A percentile compares a stretch with the other conserved stretches of the same genome.
These are phyloP conservation scores for Scheffersomyces quercinus DNA, from an alignment of 1,139 yeast genomes.

Conservation along the genomic window DNA sequence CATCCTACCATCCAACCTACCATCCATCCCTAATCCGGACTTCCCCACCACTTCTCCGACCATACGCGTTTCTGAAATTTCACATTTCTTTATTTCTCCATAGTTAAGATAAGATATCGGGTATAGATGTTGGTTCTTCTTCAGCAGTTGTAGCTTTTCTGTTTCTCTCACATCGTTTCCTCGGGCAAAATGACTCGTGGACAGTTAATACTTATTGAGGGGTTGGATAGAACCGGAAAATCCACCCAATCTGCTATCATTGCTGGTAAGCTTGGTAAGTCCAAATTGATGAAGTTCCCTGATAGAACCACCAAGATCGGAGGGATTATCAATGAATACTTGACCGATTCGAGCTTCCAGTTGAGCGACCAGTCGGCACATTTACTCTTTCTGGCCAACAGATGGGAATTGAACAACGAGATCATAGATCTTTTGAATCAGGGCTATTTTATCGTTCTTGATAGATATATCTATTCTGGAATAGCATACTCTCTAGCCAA, in stretches of 20 bases:
- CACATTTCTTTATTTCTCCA: no score
- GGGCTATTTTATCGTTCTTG: conserved; percentile 70
- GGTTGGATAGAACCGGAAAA: conserved; percentile 93
- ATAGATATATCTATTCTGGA: conserved; percentile 91
- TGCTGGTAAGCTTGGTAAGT: conserved; percentile 37
- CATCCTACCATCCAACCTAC: no score
- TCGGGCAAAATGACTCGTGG: conserved; percentile 47
- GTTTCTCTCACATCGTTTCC: no score
- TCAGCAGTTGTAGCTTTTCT: no score
- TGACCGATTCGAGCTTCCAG: conserved; percentile 49
- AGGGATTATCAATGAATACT: conserved; percentile 68
- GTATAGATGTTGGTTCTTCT: not conserved
- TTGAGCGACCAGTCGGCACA: conserved; percentile 81
- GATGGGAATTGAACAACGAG: conserved; percentile 78
- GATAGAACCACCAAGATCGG: conserved; percentile 86
- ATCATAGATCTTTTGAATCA: conserved; percentile 45
- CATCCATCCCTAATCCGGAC: no score
- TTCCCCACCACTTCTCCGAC: no score
- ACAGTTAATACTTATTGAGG: conserved; percentile 78
- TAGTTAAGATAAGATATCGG: not conserved
- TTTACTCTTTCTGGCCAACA: conserved; percentile 83
- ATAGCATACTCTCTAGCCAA: conserved; percentile 93
- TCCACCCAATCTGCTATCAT: conserved; percentile 76
- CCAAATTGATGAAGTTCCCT: conserved; percentile 73
- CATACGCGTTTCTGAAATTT: no score